phyloP scores from a whole-genome alignment of 768 basidiomycete species.

The Termitomyces sp. region DNA sequence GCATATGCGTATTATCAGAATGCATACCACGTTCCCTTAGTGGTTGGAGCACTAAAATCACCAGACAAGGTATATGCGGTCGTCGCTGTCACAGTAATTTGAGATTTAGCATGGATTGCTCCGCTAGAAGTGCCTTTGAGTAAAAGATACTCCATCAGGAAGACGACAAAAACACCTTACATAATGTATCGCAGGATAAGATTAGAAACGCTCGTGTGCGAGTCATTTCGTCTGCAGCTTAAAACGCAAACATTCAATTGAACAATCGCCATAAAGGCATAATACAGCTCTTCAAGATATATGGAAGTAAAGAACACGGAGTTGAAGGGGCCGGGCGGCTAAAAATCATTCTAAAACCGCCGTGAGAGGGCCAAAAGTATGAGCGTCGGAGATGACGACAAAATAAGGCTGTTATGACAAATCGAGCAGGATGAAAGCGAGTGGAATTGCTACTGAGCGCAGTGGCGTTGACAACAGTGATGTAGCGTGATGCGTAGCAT shows the following conservation, averaged over 20 bases:
- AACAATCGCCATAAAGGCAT: not conserved
- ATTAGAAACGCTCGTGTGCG: no score
- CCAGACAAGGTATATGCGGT: slow-evolving; percentile 34
- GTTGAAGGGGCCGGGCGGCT: not conserved
- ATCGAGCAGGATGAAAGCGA: slow-evolving; percentile 12
- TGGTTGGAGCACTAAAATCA: slow-evolving; percentile 38
- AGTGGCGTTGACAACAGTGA: not conserved
- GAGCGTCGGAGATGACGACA: not conserved
- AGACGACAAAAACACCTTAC: slow-evolving; percentile 21
- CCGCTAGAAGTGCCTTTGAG: slow-evolving; percentile 19
- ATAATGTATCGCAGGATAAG: slow-evolving; percentile 40
- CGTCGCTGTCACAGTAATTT: slow-evolving; percentile 34
- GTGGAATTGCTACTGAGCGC: slow-evolving; percentile 4
- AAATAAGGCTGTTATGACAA: slow-evolving; percentile 13
- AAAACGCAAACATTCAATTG: not conserved
- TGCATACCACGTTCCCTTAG: slow-evolving; percentile 37
- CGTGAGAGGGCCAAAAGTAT: not conserved
- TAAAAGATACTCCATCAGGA: not conserved
- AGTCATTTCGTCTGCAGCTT: not conserved
- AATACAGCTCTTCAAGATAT: slow-evolving; percentile 9
- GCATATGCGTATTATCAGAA: slow-evolving; percentile 28
- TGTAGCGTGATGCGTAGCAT: not conserved
- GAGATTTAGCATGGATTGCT: slow-evolving; percentile 35
- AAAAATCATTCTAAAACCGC: not conserved
- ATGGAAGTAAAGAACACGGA: not conserved